These are phyloP conservation scores for Candida gorgasii DNA, from an alignment of 805 yeast species.

Conservation along the genomic window DNA sequence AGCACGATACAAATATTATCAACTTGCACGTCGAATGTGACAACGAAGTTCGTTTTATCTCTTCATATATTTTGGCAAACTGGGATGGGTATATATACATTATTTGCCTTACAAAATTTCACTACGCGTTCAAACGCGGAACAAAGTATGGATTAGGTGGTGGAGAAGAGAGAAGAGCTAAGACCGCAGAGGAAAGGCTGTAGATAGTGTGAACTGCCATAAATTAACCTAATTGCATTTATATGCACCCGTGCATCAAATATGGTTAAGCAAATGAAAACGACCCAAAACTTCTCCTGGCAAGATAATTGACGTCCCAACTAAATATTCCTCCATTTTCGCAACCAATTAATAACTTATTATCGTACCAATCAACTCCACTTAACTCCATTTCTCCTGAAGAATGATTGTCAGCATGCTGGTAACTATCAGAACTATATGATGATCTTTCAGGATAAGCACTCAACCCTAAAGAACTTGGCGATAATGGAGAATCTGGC, in stretches of 20 bases:
- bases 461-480: background rate
- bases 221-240: conserved; percentile 1
- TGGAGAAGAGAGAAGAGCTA: background rate
- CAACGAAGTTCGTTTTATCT: conserved; percentile 67
- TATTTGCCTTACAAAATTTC: conserved; percentile 2
- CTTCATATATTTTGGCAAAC: conserved; percentile 66
- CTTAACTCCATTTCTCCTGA: conserved; percentile 46
- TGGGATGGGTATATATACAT: conserved; percentile 79
- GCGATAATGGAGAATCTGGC: conserved; percentile 3
- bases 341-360: conserved; percentile 38
- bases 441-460: background rate
- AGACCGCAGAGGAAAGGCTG: background rate
- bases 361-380: conserved; percentile 39
- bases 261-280: conserved; percentile 29
- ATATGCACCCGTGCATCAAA: conserved; percentile 6
- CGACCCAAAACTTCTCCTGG: conserved; percentile 41
- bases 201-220: background rate
- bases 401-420: conserved; percentile 33
- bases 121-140: conserved; percentile 5
- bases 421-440: conserved; percentile 28
- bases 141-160: background rate
- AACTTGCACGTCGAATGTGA: conserved; percentile 92
- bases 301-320: conserved; percentile 42
- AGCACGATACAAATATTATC: conserved; percentile 84
- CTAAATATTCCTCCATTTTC: conserved; percentile 41